Base-by-base conservation (phyloP, 164 flowering plant genomes). In the Vitis riparia region DNA sequence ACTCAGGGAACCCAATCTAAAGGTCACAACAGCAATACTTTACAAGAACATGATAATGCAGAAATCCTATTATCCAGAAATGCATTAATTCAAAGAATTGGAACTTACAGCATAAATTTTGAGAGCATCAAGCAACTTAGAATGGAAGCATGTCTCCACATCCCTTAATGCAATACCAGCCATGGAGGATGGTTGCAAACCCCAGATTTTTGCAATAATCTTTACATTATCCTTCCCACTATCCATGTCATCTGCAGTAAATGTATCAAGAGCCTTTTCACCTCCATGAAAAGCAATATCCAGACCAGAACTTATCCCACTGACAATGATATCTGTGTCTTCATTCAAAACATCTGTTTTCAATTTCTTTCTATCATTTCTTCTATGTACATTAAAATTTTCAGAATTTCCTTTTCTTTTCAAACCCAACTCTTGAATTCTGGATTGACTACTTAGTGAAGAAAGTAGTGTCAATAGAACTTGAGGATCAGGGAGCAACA, bases 401-500 rank as follows among this genome's bases (percentile, higher is more conserved):
- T 80, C 86, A 37, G 79, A 60, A 60, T 76, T 76, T 66, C 87
- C 76, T 59, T 63, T 71, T 78, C 94, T 85, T 77, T 91, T 92
- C 51, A 63, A 50, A 63, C 62, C 29, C 19, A 56, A 63, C 53
- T 73, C 62, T 7, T 55, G 73, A 68, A 17, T 76, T 77, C 70
- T 83, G 50, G 67, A 73, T 5, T 49, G 77, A 73, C 66, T 73
- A 74, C 74, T 77, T 17, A 86, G 27, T 19, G 89, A 77, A 73
- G 91, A 88, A 66, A 92, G 83, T 52, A 89, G 79, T 50, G 83
- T 88, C 63, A 91, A 72, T 10, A 95, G 70, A 72, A 91, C 97
- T 77, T 92, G 97, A 13, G 91, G 85, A 82, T 91, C 97, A 68
- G 99, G 98, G 51, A 95, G 86, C 64, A 79, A 65, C 11, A 81